These are phyloP conservation scores for Fomitopsis pinicola DNA, from an alignment of 1,284 basidiomycete genomes.

Conservation along the genomic window DNA sequence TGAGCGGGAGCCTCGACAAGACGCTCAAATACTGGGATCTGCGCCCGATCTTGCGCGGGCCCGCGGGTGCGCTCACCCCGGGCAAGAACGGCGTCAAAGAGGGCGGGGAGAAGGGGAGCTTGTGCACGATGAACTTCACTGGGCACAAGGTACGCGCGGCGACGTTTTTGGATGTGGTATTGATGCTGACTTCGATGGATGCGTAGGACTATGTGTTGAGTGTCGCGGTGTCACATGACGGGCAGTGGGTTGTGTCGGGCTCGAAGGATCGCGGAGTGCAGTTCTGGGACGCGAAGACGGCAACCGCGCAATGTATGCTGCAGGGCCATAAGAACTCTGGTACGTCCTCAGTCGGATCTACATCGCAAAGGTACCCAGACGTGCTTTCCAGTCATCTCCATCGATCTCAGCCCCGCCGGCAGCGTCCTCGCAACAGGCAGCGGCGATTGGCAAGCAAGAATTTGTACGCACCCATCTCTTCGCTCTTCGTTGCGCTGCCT, in stretches of 20 bases:
- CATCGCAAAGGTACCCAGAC: neutral
- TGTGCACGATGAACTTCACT: slow-evolving; percentile 59
- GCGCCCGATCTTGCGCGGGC: slow-evolving; percentile 20
- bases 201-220: slow-evolving; percentile 54
- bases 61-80: slow-evolving; percentile 11
- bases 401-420: slow-evolving; percentile 73
- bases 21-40: slow-evolving; percentile 76
- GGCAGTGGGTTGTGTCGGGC: slow-evolving; percentile 73
- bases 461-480: slow-evolving; percentile 47
- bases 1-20: slow-evolving; percentile 71
- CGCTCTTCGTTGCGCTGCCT: neutral
- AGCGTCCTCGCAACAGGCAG: slow-evolving; percentile 76
- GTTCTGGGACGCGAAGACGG: slow-evolving; percentile 70
- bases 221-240: slow-evolving; percentile 67
- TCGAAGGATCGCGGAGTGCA: slow-evolving; percentile 78
- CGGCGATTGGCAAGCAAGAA: slow-evolving; percentile 79
- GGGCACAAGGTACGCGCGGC: slow-evolving; percentile 59
- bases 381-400: slow-evolving; percentile 63
- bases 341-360: slow-evolving; percentile 23
- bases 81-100: slow-evolving; percentile 26
- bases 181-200: neutral
- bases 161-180: neutral
- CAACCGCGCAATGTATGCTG: slow-evolving; percentile 70
- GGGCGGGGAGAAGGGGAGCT: slow-evolving; percentile 35
- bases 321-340: slow-evolving; percentile 85